A percentile compares a stretch with the other conserved stretches of the same genome.
Evolutionary conservation across 352 stramenopile genomes (phyloP).

Genomic region (Phytophthora uliginosa): DNA sequence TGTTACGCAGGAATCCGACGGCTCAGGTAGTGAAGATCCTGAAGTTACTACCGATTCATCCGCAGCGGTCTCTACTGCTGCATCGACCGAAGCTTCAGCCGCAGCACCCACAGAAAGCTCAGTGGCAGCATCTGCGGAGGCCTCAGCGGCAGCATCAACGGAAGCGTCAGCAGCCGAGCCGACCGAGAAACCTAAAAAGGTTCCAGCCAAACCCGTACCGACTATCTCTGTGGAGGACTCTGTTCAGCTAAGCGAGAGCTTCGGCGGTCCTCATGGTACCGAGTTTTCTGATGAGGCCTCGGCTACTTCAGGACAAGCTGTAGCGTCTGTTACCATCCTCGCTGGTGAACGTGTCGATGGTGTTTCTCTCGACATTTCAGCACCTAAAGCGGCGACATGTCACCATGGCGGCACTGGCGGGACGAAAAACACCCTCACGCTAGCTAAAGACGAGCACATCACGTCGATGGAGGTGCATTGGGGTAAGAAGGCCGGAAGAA

Average conservation of each 20-base stretch:
- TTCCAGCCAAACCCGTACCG: not conserved
- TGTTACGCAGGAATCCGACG: not conserved
- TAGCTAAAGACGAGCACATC: slow-evolving; percentile 14
- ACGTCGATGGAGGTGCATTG: slow-evolving; percentile 22
- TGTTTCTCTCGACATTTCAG: slow-evolving; percentile 13
- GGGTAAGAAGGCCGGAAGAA: slow-evolving; percentile 8
- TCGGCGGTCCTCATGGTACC: slow-evolving; percentile 19
- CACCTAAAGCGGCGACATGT: slow-evolving; percentile 2
- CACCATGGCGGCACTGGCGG: slow-evolving; percentile 12
- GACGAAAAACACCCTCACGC: slow-evolving; percentile 9
- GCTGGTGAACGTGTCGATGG: slow-evolving; percentile 18
- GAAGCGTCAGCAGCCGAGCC: not conserved
- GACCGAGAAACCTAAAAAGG: not conserved
- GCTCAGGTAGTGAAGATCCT: not conserved
- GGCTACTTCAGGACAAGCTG: slow-evolving; percentile 5
- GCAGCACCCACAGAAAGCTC: not conserved
- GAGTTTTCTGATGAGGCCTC: slow-evolving; percentile 24
- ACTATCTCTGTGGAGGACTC: slow-evolving; percentile 1
- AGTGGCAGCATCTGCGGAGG: not conserved
- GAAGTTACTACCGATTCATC: not conserved
- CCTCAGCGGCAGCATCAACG: not conserved
- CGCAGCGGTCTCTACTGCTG: not conserved
- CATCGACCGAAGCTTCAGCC: not conserved
- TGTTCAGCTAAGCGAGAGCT: slow-evolving; percentile 20
- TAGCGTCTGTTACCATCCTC: slow-evolving; percentile 22